Conservation (phyloP, 305 asterid species). For the Fraxinus sp. region DNA sequence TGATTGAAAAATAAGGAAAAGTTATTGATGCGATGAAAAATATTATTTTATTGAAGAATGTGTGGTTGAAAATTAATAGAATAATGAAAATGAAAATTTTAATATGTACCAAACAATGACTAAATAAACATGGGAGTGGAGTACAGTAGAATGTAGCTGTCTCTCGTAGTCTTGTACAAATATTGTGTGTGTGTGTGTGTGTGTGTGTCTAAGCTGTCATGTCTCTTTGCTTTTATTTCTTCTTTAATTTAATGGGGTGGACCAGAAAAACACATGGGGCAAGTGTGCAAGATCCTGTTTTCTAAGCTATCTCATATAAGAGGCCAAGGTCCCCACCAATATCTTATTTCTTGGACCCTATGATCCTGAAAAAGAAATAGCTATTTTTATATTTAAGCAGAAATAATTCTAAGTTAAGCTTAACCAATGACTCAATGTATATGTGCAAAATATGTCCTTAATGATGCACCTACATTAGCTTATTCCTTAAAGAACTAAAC, state of each 20-base stretch:
- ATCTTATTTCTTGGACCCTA: background rate
- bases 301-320: background rate
- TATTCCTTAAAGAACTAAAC: background rate
- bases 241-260: background rate
- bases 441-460: background rate
- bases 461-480: background rate
- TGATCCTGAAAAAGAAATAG: background rate
- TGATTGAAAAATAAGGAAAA: too few species aligned
- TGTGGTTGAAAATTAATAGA: too few species aligned
- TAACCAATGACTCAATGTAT: background rate
- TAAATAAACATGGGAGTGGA: background rate
- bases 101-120: too few species aligned
- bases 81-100: too few species aligned
- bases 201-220: background rate
- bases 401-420: background rate
- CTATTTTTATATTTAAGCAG: background rate
- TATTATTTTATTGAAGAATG: too few species aligned
- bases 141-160: background rate
- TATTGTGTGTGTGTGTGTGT: background rate
- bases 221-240: background rate
- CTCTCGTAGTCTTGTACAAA: background rate
- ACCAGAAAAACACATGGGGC: conserved; percentile 1
- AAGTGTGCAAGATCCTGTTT: background rate
- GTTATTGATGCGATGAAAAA: too few species aligned
- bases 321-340: too few species aligned